Conservation (phyloP, 2,329 filamentous ascomycete genomes). For the Fusarium illudens region DNA sequence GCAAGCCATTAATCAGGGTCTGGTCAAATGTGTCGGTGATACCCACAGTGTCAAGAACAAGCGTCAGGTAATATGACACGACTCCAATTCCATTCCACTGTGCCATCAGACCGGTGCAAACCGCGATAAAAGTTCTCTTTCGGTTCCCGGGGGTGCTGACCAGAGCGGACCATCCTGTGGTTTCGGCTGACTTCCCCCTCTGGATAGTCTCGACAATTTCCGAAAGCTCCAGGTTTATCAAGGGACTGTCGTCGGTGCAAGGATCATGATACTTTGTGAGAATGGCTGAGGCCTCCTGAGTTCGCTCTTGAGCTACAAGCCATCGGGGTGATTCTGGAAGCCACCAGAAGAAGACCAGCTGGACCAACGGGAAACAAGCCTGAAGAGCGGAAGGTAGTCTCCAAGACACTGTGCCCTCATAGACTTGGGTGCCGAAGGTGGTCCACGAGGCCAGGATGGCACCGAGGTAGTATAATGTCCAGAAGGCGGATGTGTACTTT, state of each 20-base stretch:
- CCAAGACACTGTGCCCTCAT: slow-evolving; percentile 41
- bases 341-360: slow-evolving; percentile 42
- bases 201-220: slow-evolving; percentile 51
- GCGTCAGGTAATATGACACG: slow-evolving; percentile 50
- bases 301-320: slow-evolving; percentile 57
- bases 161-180: slow-evolving; percentile 45
- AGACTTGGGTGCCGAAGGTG: slow-evolving; percentile 46
- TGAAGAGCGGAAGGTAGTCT: slow-evolving; percentile 44
- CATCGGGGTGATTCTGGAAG: slow-evolving; percentile 63
- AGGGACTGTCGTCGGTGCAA: slow-evolving; percentile 48
- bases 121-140: slow-evolving; percentile 42
- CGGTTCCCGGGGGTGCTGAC: slow-evolving; percentile 48
- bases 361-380: slow-evolving; percentile 51
- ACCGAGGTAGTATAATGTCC: slow-evolving; percentile 50
- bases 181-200: slow-evolving; percentile 39
- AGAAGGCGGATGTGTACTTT: slow-evolving; percentile 46
- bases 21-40: slow-evolving; percentile 50
- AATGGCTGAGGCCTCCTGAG: slow-evolving; percentile 58
- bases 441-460: slow-evolving; percentile 51
- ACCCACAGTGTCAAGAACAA: slow-evolving; percentile 51
- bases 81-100: slow-evolving; percentile 46
- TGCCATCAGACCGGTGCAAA: slow-evolving; percentile 41
- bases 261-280: slow-evolving; percentile 55
- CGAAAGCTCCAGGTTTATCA: slow-evolving; percentile 50
- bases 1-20: slow-evolving; percentile 51